Evolutionary conservation across 306 rosid genomes (phyloP).

Genomic region (Purshia tridentata): DNA sequence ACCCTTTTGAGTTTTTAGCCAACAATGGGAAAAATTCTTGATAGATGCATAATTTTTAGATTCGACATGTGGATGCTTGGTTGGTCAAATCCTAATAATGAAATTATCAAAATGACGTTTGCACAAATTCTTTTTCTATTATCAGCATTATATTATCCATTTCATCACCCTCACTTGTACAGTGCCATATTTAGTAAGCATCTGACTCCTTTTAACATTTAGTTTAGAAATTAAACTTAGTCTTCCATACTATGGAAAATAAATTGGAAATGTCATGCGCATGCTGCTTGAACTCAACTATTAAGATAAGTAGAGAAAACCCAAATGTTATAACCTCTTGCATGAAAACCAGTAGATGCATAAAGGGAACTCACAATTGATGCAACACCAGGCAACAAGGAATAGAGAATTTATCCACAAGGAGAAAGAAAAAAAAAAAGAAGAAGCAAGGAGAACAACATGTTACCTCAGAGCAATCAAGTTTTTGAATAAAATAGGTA

Average conservation of each 20-base stretch:
- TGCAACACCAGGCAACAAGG: slow-evolving; percentile 16
- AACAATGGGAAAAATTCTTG: background rate
- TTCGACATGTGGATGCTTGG: background rate
- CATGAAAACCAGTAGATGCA: slow-evolving; percentile 19
- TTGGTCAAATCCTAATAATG: background rate
- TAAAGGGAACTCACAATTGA: slow-evolving; percentile 8
- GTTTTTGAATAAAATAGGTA: slow-evolving; percentile 81
- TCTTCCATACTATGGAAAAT: background rate
- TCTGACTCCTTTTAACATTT: background rate
- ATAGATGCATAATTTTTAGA: background rate
- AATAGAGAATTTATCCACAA: slow-evolving; percentile 11
- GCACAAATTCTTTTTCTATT: too few species aligned
- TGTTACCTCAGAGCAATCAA: slow-evolving; percentile 85
- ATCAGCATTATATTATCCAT: background rate
- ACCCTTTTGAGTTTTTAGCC: slow-evolving; percentile 17
- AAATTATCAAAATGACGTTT: too few species aligned
- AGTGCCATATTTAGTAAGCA: too few species aligned
- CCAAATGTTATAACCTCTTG: slow-evolving; percentile 13
- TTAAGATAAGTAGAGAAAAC: slow-evolving; percentile 9
- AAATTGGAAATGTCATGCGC: background rate
- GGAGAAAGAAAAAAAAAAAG: slow-evolving; percentile 17
- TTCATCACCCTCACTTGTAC: background rate
- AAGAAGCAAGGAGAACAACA: slow-evolving; percentile 7
- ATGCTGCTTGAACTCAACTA: slow-evolving; percentile 1
- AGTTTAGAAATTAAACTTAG: background rate